These are phyloP conservation scores for Rhodotorula paludigena DNA, from an alignment of 768 basidiomycete genomes.

Conservation along the genomic window DNA sequence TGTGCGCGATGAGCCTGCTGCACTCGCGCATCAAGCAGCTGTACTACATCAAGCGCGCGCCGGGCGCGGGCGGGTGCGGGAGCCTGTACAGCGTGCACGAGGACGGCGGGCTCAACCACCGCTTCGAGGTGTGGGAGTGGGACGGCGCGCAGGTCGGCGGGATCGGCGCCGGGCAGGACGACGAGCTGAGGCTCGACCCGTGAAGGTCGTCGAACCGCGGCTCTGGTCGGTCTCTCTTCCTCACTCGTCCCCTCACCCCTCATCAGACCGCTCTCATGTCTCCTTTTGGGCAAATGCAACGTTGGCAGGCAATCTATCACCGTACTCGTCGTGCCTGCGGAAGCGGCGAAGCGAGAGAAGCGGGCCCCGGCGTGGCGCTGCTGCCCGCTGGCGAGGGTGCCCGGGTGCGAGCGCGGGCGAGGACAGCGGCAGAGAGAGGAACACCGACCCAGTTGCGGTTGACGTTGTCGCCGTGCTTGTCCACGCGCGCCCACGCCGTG, in stretches of 20 bases:
- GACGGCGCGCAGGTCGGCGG: conserved; percentile 1
- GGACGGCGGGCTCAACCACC: conserved; percentile 82
- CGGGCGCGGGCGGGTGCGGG: conserved; percentile 76
- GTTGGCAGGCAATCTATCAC: too few relatives aligned
- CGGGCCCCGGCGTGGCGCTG: too few relatives aligned
- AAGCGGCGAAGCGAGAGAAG: too few relatives aligned
- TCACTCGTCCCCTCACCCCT: neutral
- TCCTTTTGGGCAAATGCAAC: too few relatives aligned
- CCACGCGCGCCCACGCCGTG: too few relatives aligned
- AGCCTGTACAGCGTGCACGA: conserved; percentile 68
- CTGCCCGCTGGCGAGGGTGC: too few relatives aligned
- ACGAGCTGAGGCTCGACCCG: conserved; percentile 1
- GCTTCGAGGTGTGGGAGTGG: conserved; percentile 72
- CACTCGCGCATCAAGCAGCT: conserved; percentile 92
- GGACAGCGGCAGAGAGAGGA: too few relatives aligned
- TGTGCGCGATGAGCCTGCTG: conserved; percentile 94
- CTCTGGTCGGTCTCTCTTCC: neutral
- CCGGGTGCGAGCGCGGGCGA: too few relatives aligned
- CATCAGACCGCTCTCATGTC: neutral
- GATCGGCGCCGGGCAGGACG: neutral
- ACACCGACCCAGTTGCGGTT: too few relatives aligned
- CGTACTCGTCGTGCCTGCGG: too few relatives aligned
- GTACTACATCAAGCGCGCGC: conserved; percentile 61
- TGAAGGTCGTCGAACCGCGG: neutral
- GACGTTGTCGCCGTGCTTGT: too few relatives aligned